phyloP scores from a whole-genome alignment of 2,329 filamentous ascomycete genomes.

The Colletotrichum sp. region DNA sequence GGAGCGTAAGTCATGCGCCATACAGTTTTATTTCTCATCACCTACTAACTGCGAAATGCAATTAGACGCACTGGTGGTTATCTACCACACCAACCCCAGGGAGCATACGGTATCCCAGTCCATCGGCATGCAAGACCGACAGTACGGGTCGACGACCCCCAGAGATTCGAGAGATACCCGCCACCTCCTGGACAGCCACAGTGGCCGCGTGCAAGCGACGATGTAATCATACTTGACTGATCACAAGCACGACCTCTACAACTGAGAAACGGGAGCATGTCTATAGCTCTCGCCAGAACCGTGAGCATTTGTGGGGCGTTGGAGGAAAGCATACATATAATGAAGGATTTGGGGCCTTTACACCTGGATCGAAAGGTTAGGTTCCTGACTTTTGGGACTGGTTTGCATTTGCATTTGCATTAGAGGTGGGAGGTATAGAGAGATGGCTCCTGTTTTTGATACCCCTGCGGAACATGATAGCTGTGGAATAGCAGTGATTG shows the following conservation, averaged over 20 bases:
- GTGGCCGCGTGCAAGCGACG: constrained; percentile 27
- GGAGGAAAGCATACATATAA: not conserved
- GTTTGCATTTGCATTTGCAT: not conserved
- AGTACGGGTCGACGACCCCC: not conserved
- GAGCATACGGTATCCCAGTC: constrained; percentile 1
- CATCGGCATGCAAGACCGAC: not conserved
- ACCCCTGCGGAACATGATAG: not conserved
- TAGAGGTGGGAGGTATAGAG: not conserved
- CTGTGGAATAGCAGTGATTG: not conserved
- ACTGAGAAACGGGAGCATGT: not conserved
- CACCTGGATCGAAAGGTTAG: not conserved
- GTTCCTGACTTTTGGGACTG: not conserved
- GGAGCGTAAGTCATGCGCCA: constrained; percentile 4
- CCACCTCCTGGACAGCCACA: constrained; percentile 21
- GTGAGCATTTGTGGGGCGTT: not conserved
- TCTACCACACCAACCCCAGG: constrained; percentile 24
- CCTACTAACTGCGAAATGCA: not conserved
- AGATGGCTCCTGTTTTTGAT: not conserved
- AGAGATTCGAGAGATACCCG: constrained; percentile 13
- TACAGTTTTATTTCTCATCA: not conserved
- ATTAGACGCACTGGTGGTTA: not conserved
- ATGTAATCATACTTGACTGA: constrained; percentile 38
- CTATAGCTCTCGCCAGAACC: not conserved
- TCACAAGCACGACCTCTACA: not conserved
- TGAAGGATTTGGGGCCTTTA: not conserved